phyloP scores from a whole-genome alignment of 2,329 filamentous ascomycete genomes.

The Trichophyton verrucosum region DNA sequence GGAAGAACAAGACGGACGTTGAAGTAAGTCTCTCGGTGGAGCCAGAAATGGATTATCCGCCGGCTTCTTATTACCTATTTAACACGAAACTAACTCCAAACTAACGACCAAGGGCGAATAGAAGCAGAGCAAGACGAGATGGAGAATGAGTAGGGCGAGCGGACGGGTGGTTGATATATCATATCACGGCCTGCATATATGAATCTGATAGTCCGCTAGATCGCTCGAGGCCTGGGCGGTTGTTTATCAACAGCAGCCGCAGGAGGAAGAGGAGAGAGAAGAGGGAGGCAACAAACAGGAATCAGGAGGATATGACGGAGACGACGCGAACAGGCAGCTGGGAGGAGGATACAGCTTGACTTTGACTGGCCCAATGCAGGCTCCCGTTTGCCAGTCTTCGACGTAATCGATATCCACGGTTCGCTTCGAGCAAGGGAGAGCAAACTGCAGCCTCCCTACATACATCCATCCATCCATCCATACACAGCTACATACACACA shows the following conservation, averaged over 20 bases:
- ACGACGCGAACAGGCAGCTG: not conserved
- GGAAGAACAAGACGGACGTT: not conserved
- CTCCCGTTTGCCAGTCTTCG: conserved; percentile 1
- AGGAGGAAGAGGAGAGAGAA: not conserved
- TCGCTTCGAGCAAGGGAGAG: not conserved
- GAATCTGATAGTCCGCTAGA: not conserved
- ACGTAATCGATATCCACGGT: not conserved
- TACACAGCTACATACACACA: no score
- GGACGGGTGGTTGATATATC: conserved; percentile 1
- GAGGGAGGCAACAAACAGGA: no score
- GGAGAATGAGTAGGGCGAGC: not conserved
- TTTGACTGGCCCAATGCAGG: not conserved
- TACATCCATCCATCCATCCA: not conserved
- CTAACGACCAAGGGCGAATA: not conserved
- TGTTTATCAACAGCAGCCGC: not conserved
- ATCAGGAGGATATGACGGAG: no score
- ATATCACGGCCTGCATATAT: not conserved
- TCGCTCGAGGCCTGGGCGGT: not conserved
- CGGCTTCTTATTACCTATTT: not conserved
- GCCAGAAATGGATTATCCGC: conserved; percentile 1
- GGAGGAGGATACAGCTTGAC: not conserved
- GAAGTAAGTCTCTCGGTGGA: conserved; percentile 1
- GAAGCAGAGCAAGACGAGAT: not conserved
- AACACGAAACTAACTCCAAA: conserved; percentile 3
- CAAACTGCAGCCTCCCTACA: not conserved